phyloP scores from a whole-genome alignment of 2,329 filamentous ascomycete species.

The Apiospora aurea region DNA sequence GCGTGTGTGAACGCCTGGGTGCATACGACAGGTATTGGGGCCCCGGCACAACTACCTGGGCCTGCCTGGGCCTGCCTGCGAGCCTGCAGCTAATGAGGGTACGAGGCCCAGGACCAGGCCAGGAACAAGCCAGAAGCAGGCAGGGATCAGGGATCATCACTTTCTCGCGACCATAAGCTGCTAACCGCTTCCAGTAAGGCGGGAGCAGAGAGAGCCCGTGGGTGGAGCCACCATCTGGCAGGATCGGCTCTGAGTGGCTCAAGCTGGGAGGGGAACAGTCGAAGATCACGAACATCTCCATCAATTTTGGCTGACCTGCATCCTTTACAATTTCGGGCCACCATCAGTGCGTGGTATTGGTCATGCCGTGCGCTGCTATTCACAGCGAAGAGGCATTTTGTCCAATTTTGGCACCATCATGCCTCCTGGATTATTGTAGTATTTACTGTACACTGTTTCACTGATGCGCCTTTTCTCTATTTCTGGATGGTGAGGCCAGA shows the following conservation, averaged over 20 bases:
- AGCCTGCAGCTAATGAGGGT: not conserved
- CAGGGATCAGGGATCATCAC: not conserved
- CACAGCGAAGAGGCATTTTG: slow-evolving; percentile 1
- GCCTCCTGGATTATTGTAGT: not conserved
- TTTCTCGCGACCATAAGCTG: not conserved
- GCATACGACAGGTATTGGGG: slow-evolving; percentile 18
- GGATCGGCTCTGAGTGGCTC: slow-evolving; percentile 15
- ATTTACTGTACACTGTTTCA: not conserved
- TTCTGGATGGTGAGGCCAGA: not conserved
- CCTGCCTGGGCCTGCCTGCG: not conserved
- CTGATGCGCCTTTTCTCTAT: not conserved
- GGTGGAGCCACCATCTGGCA: slow-evolving; percentile 6
- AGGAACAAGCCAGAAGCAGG: slow-evolving; percentile 5
- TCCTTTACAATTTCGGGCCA: slow-evolving; percentile 3
- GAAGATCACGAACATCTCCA: slow-evolving; percentile 16
- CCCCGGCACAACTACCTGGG: not conserved
- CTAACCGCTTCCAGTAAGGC: not conserved
- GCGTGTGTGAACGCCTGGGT: not conserved
- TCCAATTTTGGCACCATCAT: not conserved
- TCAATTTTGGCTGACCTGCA: slow-evolving; percentile 19
- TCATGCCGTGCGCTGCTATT: not conserved
- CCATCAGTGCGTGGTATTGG: slow-evolving; percentile 1
- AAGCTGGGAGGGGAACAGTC: slow-evolving; percentile 13
- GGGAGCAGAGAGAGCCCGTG: not conserved
- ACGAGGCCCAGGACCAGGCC: not conserved